Base-by-base conservation (phyloP, 257 asterid species). In the Linaria vulgaris region DNA sequence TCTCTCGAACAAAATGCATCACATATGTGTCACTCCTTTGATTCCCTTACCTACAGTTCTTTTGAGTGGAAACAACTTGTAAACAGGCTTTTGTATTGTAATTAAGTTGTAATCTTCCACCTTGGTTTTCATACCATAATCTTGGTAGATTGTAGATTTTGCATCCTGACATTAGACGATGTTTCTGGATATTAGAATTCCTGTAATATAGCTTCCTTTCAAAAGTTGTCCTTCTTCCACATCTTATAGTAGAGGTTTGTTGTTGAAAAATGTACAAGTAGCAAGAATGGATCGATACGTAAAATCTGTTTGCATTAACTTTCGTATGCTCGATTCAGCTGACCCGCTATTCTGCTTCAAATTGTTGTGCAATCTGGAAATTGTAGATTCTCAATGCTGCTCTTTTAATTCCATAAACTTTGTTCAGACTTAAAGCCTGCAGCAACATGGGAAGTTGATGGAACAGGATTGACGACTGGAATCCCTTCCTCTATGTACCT, bases 401-500 rank as follows among this genome's bases (percentile, higher is more conserved):
- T 23, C 30, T 69, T 30, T 46, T 53, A 9, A 68, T 69, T 67
- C 66, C 82, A 48, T 27, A 30, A 56, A 54, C 46, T 56, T 69
- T 72, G 13, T 43, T 23, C 59, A 92, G 99, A 80, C 77, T 66
- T 80, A 56, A 84, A 78, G 83, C 78, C 96, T 69, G 74, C 67
- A 53, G 89, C 97, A 62, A 87, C 95, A 15, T 90, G 99, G 97
- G 97, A 87, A 82, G 86, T 94, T 56, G 97, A 90, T 74, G 83
- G 72, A 64, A 81, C 84, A 25, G 99, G 99, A 77, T 79, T 79
- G 30, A 56, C 73, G 56, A 78, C 92, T 38, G 91, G 87, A 46
- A 69, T 78, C 70, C 90, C 92, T 49, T 83, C 70, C 65, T 87
- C 96, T 62, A 94, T 94, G 96, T 87, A 87, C 76, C 99, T 90